These are phyloP conservation scores for Neopestalotiopsis clavispora DNA, from an alignment of 2,329 filamentous ascomycete species.

Conservation along the genomic window DNA sequence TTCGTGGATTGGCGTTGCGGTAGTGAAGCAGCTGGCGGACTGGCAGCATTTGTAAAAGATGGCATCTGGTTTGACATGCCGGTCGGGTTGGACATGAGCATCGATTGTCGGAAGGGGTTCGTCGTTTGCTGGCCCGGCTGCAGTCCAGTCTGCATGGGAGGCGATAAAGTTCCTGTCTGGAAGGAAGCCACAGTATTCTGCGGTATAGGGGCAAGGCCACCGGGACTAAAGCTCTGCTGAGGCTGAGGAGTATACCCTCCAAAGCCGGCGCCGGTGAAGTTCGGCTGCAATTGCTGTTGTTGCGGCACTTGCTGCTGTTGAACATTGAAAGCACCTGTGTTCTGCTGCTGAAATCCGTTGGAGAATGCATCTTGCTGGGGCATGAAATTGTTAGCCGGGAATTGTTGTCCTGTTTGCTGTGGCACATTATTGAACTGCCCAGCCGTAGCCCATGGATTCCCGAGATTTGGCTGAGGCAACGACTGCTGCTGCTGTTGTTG, in stretches of 20 bases:
- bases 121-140: constrained; percentile 67
- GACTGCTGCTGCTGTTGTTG: constrained; percentile 30
- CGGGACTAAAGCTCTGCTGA: constrained; percentile 61
- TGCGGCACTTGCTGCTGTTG: constrained; percentile 46
- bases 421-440: constrained; percentile 36
- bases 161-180: constrained; percentile 48
- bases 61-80: constrained; percentile 41
- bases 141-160: constrained; percentile 45
- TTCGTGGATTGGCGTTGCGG: constrained; percentile 75
- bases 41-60: constrained; percentile 38
- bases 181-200: constrained; percentile 60
- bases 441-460: constrained; percentile 43
- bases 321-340: constrained; percentile 33
- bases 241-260: constrained; percentile 72
- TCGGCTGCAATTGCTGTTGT: constrained; percentile 44
- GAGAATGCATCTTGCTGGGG: constrained; percentile 42
- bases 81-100: constrained; percentile 68
- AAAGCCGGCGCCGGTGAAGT: constrained; percentile 76
- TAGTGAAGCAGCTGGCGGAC: constrained; percentile 38
- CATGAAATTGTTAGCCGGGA: constrained; percentile 35
- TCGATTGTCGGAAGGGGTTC: constrained; percentile 94
- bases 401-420: constrained; percentile 40
- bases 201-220: constrained; percentile 59
- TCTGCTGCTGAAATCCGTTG: constrained; percentile 47
- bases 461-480: constrained; percentile 37